Evolutionary conservation across 768 basidiomycete genomes (phyloP).

Genomic region (Suillus paluster): DNA sequence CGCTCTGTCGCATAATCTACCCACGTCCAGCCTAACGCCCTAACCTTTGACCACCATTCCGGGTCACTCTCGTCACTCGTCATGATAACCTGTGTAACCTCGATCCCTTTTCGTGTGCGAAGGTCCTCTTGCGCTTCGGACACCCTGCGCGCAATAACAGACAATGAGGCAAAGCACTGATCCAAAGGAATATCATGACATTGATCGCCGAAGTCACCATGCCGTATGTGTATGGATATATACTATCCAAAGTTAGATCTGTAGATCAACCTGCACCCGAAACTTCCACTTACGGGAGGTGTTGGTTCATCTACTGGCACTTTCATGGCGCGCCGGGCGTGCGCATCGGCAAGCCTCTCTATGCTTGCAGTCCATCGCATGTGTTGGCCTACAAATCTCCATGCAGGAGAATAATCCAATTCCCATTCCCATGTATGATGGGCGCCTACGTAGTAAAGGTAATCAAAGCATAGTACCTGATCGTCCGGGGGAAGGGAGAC

Average conservation of each 20-base stretch:
- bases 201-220: conserved; percentile 53
- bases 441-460: conserved; percentile 34
- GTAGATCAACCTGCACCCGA: neutral
- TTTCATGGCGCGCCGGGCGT: conserved; percentile 50
- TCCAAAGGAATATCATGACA: conserved; percentile 46
- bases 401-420: conserved; percentile 60
- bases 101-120: conserved; percentile 45
- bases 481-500: conserved; percentile 24
- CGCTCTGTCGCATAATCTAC: conserved; percentile 49
- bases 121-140: conserved; percentile 59
- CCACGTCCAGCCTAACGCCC: conserved; percentile 52
- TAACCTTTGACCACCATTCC: conserved; percentile 60
- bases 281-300: conserved; percentile 46
- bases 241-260: conserved; percentile 39
- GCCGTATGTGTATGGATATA: conserved; percentile 61
- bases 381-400: conserved; percentile 57
- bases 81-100: conserved; percentile 59
- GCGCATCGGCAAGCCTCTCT: conserved; percentile 46
- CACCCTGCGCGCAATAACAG: conserved; percentile 57
- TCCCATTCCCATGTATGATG: conserved; percentile 59
- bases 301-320: conserved; percentile 40
- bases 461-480: conserved; percentile 31
- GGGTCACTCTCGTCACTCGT: conserved; percentile 65
- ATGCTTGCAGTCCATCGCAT: conserved; percentile 54
- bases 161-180: conserved; percentile 59